Base-by-base conservation (phyloP, 2,329 filamentous ascomycete species). In the Aspergillus alliaceus region DNA sequence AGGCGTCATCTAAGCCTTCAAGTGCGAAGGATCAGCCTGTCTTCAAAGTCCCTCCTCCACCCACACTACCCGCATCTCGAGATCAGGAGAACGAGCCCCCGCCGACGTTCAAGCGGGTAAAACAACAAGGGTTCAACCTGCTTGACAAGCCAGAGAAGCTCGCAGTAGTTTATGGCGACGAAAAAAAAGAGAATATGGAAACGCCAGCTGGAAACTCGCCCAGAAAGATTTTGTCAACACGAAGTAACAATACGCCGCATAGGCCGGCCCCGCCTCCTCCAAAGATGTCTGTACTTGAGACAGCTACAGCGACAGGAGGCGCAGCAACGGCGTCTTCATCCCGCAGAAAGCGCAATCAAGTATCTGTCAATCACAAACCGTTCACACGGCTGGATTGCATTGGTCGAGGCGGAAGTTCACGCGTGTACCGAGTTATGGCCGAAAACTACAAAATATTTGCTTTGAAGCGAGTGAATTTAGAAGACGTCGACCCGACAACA, bases 361-460 rank as follows among this genome's bases (percentile, higher is more conserved):
- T 98, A 57, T 87, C 88, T 47, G 87, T 99, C 59, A 99, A 99
- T 69, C 91, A 91, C 59, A 96, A 96, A 70, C 85, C 87, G 34
- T 99, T 96, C 70, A 95, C 92, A 22, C 85, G 93, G 47, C 84
- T 98, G 60, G 93, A 96, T 72, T 91, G 90, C 64, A 88, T 99
- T 63, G 95, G 95, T 9, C 88, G 93, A 57, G 95, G 95, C 60
- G 95, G 95, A 31, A 97, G 91, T 65, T 93, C 90, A 50, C 93
- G 96, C 69, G 95, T 99, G 1, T 99, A 96, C 74, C 88, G 92
- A 46, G 95, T 99, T 32, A 96, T 96, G 80, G 93, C 95, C 0
- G 95, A 99, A 73, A 98, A 97, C 69, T 93, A 91, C 69, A 96
- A 93, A 72, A 91, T 96, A 75, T 93, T 96, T 75, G 95, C 95